These are phyloP conservation scores for Lachancea nothofagi DNA, from an alignment of 805 yeast species.

Conservation along the genomic window DNA sequence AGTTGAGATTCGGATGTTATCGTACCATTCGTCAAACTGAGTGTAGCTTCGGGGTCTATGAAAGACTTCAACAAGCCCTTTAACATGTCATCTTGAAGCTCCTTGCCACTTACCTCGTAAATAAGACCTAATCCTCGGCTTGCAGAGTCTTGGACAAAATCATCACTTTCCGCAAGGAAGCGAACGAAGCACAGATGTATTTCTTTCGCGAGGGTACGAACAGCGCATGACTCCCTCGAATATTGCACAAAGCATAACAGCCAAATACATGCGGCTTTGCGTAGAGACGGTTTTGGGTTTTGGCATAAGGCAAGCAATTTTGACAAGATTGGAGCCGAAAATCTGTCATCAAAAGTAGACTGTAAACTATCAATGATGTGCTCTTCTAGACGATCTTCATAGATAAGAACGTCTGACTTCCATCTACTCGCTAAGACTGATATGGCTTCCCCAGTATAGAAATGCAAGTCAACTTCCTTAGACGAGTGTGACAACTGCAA, in stretches of 20 bases:
- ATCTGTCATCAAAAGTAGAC: not conserved
- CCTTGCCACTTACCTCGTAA: slow-evolving; percentile 68
- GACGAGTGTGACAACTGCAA: slow-evolving; percentile 56
- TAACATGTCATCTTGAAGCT: slow-evolving; percentile 65
- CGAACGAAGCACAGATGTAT: slow-evolving; percentile 73
- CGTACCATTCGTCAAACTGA: slow-evolving; percentile 49
- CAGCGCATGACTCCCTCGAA: slow-evolving; percentile 45
- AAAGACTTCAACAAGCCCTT: slow-evolving; percentile 70
- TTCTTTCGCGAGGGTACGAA: slow-evolving; percentile 43
- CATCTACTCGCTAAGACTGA: slow-evolving; percentile 70
- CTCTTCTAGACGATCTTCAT: slow-evolving; percentile 45
- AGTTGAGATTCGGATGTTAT: slow-evolving; percentile 75
- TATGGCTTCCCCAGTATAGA: slow-evolving; percentile 81
- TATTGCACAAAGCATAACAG: slow-evolving; percentile 72
- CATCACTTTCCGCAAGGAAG: slow-evolving; percentile 76
- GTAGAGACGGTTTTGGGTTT: slow-evolving; percentile 64
- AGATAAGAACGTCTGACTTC: slow-evolving; percentile 52
- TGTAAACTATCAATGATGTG: not conserved
- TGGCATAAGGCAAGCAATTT: slow-evolving; percentile 48
- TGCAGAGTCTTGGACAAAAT: slow-evolving; percentile 86
- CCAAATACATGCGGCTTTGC: slow-evolving; percentile 83
- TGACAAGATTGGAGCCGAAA: slow-evolving; percentile 35
- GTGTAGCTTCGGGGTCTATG: slow-evolving; percentile 55
- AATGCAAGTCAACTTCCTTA: slow-evolving; percentile 69
- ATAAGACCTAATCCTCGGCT: slow-evolving; percentile 79